Percentiles rank a stretch among this genome's conserved stretches.
phyloP scores from a whole-genome alignment of 2,329 filamentous ascomycete genomes.

The Penicillium janthinellum region DNA sequence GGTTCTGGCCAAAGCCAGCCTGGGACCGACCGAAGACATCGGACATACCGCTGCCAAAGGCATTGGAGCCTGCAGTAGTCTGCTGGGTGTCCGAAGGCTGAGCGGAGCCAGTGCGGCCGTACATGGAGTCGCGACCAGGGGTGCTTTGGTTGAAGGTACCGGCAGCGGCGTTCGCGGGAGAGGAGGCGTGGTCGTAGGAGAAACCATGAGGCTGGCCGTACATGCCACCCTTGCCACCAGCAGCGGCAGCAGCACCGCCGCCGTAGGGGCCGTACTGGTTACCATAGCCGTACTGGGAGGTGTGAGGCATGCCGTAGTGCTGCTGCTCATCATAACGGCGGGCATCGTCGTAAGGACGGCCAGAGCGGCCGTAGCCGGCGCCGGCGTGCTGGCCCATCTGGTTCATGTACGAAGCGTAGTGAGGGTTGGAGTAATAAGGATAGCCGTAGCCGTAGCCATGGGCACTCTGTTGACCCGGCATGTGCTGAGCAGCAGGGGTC shows the following conservation, averaged over 20 bases:
- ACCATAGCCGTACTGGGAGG: slow-evolving; percentile 57
- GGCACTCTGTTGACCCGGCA: slow-evolving; percentile 55
- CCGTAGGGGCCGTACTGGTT: slow-evolving; percentile 56
- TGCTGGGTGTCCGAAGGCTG: slow-evolving; percentile 59
- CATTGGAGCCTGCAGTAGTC: slow-evolving; percentile 51
- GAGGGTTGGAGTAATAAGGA: slow-evolving; percentile 62
- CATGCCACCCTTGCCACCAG: slow-evolving; percentile 57
- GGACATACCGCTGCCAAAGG: slow-evolving; percentile 54
- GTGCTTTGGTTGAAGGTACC: slow-evolving; percentile 47
- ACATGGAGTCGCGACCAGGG: slow-evolving; percentile 58
- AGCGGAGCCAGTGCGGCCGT: slow-evolving; percentile 60
- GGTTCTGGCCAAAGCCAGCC: slow-evolving; percentile 59
- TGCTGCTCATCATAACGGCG: slow-evolving; percentile 51
- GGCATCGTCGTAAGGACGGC: slow-evolving; percentile 54
- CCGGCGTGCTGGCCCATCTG: slow-evolving; percentile 48
- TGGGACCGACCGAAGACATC: slow-evolving; percentile 63
- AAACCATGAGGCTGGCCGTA: slow-evolving; percentile 66
- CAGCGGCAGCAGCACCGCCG: slow-evolving; percentile 30
- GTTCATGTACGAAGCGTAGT: slow-evolving; percentile 65
- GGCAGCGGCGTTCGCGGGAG: slow-evolving; percentile 58
- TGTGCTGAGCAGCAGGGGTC: slow-evolving; percentile 55
- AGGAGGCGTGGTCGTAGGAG: slow-evolving; percentile 66
- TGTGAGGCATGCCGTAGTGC: slow-evolving; percentile 43
- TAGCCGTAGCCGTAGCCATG: slow-evolving; percentile 63
- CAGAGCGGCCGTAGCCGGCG: slow-evolving; percentile 49